phyloP scores from a whole-genome alignment of 2,329 filamentous ascomycete species.

The Paecilomyces sp. region DNA sequence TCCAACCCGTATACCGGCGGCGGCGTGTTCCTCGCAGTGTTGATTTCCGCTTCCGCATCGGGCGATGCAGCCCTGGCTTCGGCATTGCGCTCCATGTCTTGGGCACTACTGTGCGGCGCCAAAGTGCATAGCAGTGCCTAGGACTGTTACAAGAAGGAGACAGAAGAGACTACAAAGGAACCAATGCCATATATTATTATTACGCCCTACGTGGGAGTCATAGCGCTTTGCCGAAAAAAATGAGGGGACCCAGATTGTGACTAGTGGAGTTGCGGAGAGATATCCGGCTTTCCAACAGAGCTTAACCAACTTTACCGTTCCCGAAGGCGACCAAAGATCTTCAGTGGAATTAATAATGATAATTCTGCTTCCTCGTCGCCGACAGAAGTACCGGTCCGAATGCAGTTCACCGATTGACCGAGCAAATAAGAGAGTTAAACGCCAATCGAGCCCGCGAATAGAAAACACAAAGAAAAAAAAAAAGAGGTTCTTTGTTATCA shows the following conservation, averaged over 20 bases:
- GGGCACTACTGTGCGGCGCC: background rate
- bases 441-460: too few relatives aligned
- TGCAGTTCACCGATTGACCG: background rate
- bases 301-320: background rate
- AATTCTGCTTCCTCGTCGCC: background rate
- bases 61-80: background rate
- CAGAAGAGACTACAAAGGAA: background rate
- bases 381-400: background rate
- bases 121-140: background rate
- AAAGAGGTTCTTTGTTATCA: background rate
- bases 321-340: slow-evolving; percentile 5
- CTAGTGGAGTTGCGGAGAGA: background rate
- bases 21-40: background rate
- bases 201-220: background rate
- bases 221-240: background rate
- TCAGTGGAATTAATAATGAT: slow-evolving; percentile 5
- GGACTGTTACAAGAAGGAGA: background rate
- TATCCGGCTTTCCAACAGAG: background rate
- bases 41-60: background rate
- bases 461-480: background rate
- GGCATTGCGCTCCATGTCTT: background rate
- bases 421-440: background rate
- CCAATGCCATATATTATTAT: background rate
- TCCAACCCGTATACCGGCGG: background rate
- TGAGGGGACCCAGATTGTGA: background rate